Evolutionary conservation across 768 basidiomycete genomes (phyloP), one percentile per base, ranked within the genome.

Genomic region (Cubamyces lactineus): DNA sequence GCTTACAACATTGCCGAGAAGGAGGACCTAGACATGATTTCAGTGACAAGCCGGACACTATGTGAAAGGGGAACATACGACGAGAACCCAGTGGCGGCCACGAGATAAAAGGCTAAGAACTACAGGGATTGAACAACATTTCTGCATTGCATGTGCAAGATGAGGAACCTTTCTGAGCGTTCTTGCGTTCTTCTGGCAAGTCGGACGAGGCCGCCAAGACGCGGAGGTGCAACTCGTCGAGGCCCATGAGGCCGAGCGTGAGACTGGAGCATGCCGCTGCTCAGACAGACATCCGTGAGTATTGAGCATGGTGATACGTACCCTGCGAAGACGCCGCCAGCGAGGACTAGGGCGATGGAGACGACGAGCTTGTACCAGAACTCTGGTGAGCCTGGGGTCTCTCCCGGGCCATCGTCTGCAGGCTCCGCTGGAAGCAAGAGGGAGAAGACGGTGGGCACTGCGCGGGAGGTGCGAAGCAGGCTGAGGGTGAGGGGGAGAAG

Each of bases 281-380:
- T 34, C 34, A 11, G 34, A 1, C 34, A 34, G 24, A 54, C 30
- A 34, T 13, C 17, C 8, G 11, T 50, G 17, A 49, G 16, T 23
- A 30, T 11, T 38, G 5, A 19, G 23, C 15, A 6, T 21, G 24
- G 11, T 11, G 39, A 13, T 9, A 38, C 58, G 40, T 8, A 91
- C 95, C 96, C 96, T 13, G 96, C 92, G 72, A 98, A 97, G 5
- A 95, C 88, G 54, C 96, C 96, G 2, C 96, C 96, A 0, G 85
- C 77, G 1, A 98, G 75, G 7, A 98, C 94, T 26, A 98, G 80
- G 2, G 76, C 71, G 3, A 76, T 78, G 54, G 89, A 90, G 53
- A 94, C 74, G 19, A 81, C 63, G 30, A 97, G 75, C 70, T 94
- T 92, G 61, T 76, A 84, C 80, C 83, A 91, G 73, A 94, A 97